A percentile compares a stretch with the other conserved stretches of the same genome.
Conservation (phyloP, 2,329 filamentous ascomycete species). For the Fusarium mundagurra region DNA sequence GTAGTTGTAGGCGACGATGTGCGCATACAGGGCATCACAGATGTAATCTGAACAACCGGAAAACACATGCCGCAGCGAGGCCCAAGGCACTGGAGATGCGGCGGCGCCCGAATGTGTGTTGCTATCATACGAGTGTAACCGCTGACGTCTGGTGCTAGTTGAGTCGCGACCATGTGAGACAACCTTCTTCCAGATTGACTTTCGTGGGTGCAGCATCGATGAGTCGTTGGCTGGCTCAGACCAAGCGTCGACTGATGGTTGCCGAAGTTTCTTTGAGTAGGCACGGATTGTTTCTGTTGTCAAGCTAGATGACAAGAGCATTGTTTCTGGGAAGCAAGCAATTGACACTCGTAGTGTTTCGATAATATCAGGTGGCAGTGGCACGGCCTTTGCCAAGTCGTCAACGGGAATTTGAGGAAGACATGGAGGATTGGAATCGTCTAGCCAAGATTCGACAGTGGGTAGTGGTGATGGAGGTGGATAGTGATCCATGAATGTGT, state of each 20-base stretch:
- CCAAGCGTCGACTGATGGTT: slow-evolving; percentile 45
- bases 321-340: slow-evolving; percentile 67
- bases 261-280: slow-evolving; percentile 63
- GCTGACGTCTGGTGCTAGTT: slow-evolving; percentile 22
- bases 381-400: slow-evolving; percentile 54
- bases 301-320: slow-evolving; percentile 64
- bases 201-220: slow-evolving; percentile 28
- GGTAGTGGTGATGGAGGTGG: slow-evolving; percentile 47
- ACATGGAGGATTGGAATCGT: slow-evolving; percentile 46
- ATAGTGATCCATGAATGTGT: slow-evolving; percentile 17
- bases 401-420: slow-evolving; percentile 46
- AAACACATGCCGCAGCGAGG: slow-evolving; percentile 62
- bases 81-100: slow-evolving; percentile 51
- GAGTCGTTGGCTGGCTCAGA: slow-evolving; percentile 32
- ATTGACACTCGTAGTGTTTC: slow-evolving; percentile 65
- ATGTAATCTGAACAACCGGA: slow-evolving; percentile 62
- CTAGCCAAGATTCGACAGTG: slow-evolving; percentile 51
- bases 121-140: slow-evolving; percentile 24
- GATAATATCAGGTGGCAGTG: slow-evolving; percentile 62
- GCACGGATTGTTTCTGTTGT: slow-evolving; percentile 67
- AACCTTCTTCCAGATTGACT: slow-evolving; percentile 51
- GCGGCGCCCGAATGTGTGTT: slow-evolving; percentile 13
- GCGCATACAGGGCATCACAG: slow-evolving; percentile 68
- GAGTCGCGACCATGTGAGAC: slow-evolving; percentile 44
- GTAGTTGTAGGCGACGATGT: slow-evolving; percentile 69